Percentiles rank a stretch among this genome's conserved stretches.
phyloP scores from a whole-genome alignment of 257 asterid species.

The Solanum lycopersicoides region DNA sequence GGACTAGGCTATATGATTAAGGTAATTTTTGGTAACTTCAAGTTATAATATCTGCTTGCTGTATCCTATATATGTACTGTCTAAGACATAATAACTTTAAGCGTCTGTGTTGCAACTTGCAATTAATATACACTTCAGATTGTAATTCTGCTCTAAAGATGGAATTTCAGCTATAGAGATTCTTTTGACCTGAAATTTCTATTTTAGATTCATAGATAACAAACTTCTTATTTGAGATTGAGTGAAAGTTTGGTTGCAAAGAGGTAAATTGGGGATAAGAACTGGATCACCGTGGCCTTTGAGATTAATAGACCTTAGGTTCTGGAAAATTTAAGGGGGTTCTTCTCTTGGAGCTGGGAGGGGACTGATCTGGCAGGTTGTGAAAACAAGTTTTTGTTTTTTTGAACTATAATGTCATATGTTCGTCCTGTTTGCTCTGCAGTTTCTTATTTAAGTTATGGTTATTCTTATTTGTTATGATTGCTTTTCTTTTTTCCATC shows the following conservation, averaged over 20 bases:
- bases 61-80: conserved; percentile 2
- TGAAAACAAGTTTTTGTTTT: neutral
- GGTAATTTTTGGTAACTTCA: conserved; percentile 31
- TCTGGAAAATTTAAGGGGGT: neutral
- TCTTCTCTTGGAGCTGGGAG: neutral
- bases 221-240: neutral
- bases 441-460: neutral
- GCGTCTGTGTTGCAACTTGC: neutral
- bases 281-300: neutral
- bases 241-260: neutral
- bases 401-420: neutral
- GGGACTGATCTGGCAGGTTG: neutral
- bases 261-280: neutral
- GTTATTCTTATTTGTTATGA: neutral
- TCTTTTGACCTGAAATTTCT: neutral
- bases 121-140: neutral
- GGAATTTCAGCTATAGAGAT: neutral
- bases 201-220: neutral
- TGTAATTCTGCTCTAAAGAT: neutral
- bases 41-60: neutral
- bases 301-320: neutral
- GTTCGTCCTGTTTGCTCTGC: neutral
- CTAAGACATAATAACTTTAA: neutral
- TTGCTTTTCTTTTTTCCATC: neutral
- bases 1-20: conserved; percentile 67